Evolutionary conservation across 257 asterid genomes (phyloP).

Genomic region (Leonotis leonurus): DNA sequence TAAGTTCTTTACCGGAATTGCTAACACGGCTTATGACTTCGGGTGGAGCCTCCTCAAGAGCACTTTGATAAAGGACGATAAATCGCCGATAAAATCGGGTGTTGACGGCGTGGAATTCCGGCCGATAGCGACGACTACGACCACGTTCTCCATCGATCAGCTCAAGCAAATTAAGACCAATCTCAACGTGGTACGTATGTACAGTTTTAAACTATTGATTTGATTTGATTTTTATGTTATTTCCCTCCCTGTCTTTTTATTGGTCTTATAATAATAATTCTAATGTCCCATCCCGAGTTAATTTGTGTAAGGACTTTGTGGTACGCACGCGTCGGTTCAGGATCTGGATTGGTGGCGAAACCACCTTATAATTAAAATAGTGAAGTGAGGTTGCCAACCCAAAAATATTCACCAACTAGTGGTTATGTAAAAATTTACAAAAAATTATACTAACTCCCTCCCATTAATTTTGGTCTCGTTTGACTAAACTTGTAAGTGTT

Average conservation of each 20-base stretch:
- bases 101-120: slow-evolving; percentile 22
- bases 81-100: slow-evolving; percentile 41
- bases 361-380: too few relatives aligned
- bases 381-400: too few relatives aligned
- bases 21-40: slow-evolving; percentile 28
- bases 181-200: slow-evolving; percentile 41
- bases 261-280: neutral
- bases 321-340: too few relatives aligned
- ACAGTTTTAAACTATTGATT: slow-evolving; percentile 23
- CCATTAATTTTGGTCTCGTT: too few relatives aligned
- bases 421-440: too few relatives aligned
- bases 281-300: too few relatives aligned
- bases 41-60: slow-evolving; percentile 33
- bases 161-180: slow-evolving; percentile 34
- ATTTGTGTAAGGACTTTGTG: too few relatives aligned
- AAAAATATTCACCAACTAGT: too few relatives aligned
- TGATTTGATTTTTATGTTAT: too few relatives aligned
- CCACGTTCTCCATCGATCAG: slow-evolving; percentile 25
- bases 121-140: slow-evolving; percentile 28
- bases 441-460: too few relatives aligned
- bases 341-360: too few relatives aligned
- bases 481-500: too few relatives aligned
- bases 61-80: slow-evolving; percentile 25
- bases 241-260: neutral
- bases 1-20: slow-evolving; percentile 13